Evolutionary conservation across 2,329 filamentous ascomycete species (phyloP).

Genomic region (Bipolaris cookei): DNA sequence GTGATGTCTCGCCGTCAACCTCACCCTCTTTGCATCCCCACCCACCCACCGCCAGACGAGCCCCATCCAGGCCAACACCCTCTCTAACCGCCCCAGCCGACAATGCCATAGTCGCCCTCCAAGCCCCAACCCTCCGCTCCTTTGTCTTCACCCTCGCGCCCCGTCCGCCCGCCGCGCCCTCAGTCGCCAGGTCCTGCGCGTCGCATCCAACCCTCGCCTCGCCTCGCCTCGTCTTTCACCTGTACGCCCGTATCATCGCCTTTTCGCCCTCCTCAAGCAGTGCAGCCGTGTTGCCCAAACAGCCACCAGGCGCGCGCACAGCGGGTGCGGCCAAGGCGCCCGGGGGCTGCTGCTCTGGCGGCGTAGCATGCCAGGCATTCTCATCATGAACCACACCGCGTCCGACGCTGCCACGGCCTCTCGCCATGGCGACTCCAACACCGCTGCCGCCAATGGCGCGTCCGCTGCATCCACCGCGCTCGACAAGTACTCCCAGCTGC

Average conservation of each 20-base stretch:
- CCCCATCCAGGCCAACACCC: constrained; percentile 20
- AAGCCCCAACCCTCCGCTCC: constrained; percentile 1
- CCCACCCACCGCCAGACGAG: constrained; percentile 9
- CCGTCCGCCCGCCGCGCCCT: constrained; percentile 15
- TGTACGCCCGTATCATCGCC: neutral
- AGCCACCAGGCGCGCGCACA: constrained; percentile 12
- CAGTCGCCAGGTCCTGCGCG: neutral
- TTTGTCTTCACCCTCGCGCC: constrained; percentile 17
- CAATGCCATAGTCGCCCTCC: constrained; percentile 8
- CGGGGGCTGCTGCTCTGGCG: constrained; percentile 36
- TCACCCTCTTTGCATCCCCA: constrained; percentile 18
- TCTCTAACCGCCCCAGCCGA: constrained; percentile 9
- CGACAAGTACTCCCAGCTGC: constrained; percentile 43
- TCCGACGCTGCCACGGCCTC: constrained; percentile 41
- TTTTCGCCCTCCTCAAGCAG: neutral
- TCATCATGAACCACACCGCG: constrained; percentile 56
- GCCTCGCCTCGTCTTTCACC: neutral
- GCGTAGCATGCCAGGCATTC: constrained; percentile 56
- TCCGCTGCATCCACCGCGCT: constrained; percentile 14
- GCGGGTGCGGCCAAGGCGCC: constrained; percentile 41
- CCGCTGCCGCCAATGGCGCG: constrained; percentile 25
- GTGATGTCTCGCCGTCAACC: constrained; percentile 14
- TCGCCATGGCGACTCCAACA: constrained; percentile 38
- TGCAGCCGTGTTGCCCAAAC: neutral
- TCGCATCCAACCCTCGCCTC: neutral